phyloP scores from a whole-genome alignment of 345 rosid genomes.

The Rhodamnia argentea region DNA sequence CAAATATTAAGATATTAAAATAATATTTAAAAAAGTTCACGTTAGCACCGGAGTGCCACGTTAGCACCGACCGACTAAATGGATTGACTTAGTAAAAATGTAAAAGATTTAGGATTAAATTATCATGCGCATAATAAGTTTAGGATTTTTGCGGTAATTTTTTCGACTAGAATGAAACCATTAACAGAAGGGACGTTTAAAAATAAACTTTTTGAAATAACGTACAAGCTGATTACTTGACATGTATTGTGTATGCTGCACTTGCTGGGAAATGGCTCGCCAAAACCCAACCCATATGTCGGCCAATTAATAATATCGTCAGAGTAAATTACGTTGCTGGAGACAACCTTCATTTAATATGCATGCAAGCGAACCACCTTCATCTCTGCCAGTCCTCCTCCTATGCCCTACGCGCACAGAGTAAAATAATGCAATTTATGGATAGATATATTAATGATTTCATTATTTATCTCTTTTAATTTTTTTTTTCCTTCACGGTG shows the following conservation, averaged over 20 bases:
- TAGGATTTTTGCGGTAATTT: no score
- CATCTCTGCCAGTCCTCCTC: not conserved
- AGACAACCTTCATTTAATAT: not conserved
- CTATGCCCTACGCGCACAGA: not conserved
- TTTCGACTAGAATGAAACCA: not conserved
- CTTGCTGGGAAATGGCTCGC: not conserved
- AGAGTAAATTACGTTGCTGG: not conserved
- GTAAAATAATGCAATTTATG: not conserved
- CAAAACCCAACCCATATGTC: not conserved
- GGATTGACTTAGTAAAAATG: no score
- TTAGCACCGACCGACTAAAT: no score
- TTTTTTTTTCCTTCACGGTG: not conserved
- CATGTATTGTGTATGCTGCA: not conserved
- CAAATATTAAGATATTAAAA: no score
- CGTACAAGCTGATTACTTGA: not conserved
- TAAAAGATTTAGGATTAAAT: no score
- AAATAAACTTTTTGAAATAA: no score
- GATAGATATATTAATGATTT: not conserved
- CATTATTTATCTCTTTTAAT: not conserved
- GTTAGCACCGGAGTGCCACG: no score
- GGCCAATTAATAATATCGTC: not conserved
- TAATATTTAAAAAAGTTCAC: no score
- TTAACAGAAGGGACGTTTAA: not conserved
- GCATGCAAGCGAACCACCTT: not conserved
- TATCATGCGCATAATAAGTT: no score